phyloP scores from a whole-genome alignment of 1,284 basidiomycete genomes.

The Sporisorium graminicola region DNA sequence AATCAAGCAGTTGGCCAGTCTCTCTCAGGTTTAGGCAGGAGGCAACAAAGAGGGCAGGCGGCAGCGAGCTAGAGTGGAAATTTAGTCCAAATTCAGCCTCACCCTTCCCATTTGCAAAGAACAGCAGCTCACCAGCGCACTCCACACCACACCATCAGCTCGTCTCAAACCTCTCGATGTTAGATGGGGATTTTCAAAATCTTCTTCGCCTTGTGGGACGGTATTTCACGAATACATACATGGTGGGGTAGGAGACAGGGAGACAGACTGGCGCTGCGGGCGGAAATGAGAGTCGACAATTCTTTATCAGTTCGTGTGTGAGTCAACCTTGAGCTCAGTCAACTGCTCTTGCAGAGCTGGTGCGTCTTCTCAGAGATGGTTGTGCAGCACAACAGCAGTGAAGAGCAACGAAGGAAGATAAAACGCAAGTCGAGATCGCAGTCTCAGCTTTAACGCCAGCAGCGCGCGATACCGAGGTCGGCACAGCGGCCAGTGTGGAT shows the following conservation, averaged over 20 bases:
- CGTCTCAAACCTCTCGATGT: not conserved
- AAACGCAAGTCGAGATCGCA: slow-evolving; percentile 8
- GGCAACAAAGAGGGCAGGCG: not conserved
- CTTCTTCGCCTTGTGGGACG: not conserved
- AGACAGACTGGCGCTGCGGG: not conserved
- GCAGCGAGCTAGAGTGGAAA: slow-evolving; percentile 6
- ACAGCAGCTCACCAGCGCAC: slow-evolving; percentile 4
- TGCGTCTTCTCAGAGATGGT: not conserved
- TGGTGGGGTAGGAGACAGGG: no score
- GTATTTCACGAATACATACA: no score
- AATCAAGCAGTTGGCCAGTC: slow-evolving; percentile 3
- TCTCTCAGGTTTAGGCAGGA: not conserved
- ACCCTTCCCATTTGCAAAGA: not conserved
- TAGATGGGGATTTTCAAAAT: not conserved
- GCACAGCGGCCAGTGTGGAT: not conserved
- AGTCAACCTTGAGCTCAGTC: not conserved
- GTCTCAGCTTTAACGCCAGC: not conserved
- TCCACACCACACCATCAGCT: slow-evolving; percentile 1
- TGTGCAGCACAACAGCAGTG: not conserved
- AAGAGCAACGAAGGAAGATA: not conserved
- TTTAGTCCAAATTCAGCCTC: not conserved
- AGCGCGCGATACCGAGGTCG: slow-evolving; percentile 1
- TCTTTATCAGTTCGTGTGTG: not conserved
- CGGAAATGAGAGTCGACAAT: not conserved
- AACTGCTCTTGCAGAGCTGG: not conserved